phyloP scores from a whole-genome alignment of 306 rosid species.

The Trifolium pratense region DNA sequence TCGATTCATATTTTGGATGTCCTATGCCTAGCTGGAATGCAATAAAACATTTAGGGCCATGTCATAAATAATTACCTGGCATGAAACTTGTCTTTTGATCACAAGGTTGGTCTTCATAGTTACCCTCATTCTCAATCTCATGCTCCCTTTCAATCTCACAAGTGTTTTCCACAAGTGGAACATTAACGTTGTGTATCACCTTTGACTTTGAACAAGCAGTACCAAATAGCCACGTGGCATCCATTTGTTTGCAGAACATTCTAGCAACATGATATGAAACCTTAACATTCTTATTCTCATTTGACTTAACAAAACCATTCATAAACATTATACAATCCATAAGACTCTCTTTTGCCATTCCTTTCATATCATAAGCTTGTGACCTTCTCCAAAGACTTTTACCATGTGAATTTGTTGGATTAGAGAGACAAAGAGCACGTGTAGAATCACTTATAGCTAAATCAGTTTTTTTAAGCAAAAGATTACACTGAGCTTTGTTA shows the following conservation, averaged over 20 bases:
- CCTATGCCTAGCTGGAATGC: no score
- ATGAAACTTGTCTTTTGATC: conserved; percentile 34
- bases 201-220: conserved; percentile 55
- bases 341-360: conserved; percentile 73
- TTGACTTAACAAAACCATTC: conserved; percentile 49
- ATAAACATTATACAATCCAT: conserved; percentile 70
- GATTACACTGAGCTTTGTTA: conserved; percentile 64
- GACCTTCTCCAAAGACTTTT: conserved; percentile 80
- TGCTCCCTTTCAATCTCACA: conserved; percentile 19
- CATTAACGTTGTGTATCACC: background rate
- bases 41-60: background rate
- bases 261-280: conserved; percentile 64
- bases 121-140: conserved; percentile 26
- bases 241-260: conserved; percentile 76
- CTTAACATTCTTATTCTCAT: conserved; percentile 41
- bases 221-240: conserved; percentile 72
- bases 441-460: conserved; percentile 68
- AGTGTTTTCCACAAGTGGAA: conserved; percentile 3
- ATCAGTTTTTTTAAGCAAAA: conserved; percentile 57
- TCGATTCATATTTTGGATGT: no score
- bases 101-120: conserved; percentile 30
- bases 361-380: conserved; percentile 79
- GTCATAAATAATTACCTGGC: conserved; percentile 44
- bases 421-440: conserved; percentile 67
- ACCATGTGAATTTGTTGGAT: conserved; percentile 55